These are phyloP conservation scores for Periconia sp. DNA, from an alignment of 2,329 filamentous ascomycete species.

Conservation along the genomic window DNA sequence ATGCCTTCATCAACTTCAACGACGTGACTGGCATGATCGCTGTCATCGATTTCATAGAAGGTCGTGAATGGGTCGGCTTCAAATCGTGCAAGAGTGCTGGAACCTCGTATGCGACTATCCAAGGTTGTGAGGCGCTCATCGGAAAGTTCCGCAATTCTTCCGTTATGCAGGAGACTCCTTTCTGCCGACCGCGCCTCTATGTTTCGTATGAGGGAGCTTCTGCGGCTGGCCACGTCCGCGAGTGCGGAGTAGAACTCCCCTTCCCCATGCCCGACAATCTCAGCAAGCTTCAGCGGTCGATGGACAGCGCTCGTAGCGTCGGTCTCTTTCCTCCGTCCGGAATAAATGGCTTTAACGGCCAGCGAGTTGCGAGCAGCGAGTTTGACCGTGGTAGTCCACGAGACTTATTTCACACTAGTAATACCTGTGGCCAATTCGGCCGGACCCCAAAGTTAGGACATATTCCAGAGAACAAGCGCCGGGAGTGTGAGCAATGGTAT, in stretches of 20 bases:
- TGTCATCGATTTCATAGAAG: conserved; percentile 38
- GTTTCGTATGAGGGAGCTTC: conserved; percentile 55
- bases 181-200: conserved; percentile 78
- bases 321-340: conserved; percentile 86
- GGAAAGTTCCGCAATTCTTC: conserved; percentile 97
- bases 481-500: conserved; percentile 32
- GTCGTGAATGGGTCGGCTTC: conserved; percentile 71
- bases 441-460: conserved; percentile 14
- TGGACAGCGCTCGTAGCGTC: conserved; percentile 84
- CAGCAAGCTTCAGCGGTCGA: conserved; percentile 85
- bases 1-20: conserved; percentile 95
- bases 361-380: conserved; percentile 76
- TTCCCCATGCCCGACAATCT: conserved; percentile 84
- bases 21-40: conserved; percentile 59
- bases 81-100: conserved; percentile 85
- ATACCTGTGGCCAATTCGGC: conserved; percentile 23
- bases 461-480: conserved; percentile 27
- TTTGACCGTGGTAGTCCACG: conserved; percentile 78
- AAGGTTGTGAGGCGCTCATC: conserved; percentile 87
- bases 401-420: conserved; percentile 33
- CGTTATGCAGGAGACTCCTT: conserved; percentile 85
- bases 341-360: conserved; percentile 74
- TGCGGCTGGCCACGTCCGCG: conserved; percentile 38
- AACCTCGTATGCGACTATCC: conserved; percentile 96
- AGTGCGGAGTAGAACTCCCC: conserved; percentile 72